Evolutionary conservation across 2,329 filamentous ascomycete species (phyloP).

Genomic region (Xylaria sp.): DNA sequence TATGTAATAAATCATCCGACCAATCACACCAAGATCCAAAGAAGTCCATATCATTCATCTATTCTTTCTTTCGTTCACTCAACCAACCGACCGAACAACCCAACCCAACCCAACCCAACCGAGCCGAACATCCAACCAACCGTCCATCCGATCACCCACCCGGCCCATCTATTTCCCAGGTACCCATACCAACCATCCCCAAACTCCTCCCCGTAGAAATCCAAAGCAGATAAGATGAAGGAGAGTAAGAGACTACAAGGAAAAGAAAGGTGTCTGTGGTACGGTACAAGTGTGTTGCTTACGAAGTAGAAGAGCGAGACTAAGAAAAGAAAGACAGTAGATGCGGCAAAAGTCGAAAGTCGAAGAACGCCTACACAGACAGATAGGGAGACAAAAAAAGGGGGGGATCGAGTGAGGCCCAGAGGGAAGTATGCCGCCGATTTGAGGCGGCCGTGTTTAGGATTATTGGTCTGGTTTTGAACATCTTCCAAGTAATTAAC

Average conservation of each 20-base stretch:
- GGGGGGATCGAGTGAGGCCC: not conserved
- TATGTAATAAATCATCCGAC: not conserved
- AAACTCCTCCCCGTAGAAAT: constrained; percentile 10
- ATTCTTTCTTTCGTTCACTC: constrained; percentile 12
- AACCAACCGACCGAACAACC: not conserved
- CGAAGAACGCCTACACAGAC: constrained; percentile 1
- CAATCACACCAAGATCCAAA: not conserved
- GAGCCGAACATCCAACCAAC: not conserved
- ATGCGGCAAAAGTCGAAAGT: not conserved
- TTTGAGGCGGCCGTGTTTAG: not conserved
- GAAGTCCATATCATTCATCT: constrained; percentile 15
- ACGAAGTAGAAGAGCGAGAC: not conserved
- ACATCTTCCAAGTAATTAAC: not conserved
- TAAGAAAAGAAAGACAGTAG: not conserved
- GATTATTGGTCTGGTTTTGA: not conserved
- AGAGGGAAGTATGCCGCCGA: not conserved
- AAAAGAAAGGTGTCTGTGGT: not conserved
- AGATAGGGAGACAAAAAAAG: not conserved
- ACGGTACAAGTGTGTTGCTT: constrained; percentile 8
- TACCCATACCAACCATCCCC: not conserved
- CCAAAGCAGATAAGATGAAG: not conserved
- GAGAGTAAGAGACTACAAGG: not conserved
- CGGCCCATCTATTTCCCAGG: constrained; percentile 12
- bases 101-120: not conserved
- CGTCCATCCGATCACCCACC: not conserved